Evolutionary conservation across 73 alveolate species (phyloP).

Genomic region (Tetrahymena thermophila): DNA sequence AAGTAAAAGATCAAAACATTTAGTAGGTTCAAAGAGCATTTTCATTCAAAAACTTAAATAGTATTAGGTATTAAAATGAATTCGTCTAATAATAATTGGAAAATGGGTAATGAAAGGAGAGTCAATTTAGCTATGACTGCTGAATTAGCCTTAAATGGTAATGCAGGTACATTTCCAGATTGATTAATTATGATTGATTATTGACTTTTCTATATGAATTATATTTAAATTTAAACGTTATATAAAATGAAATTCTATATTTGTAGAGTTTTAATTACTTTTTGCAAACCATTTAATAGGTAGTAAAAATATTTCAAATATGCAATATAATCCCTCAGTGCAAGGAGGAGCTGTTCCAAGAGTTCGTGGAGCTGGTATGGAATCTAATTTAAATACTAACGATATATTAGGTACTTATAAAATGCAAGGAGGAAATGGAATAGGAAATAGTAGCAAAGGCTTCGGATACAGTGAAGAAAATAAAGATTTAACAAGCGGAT

Average conservation of each 20-base stretch:
- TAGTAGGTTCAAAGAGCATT: neutral
- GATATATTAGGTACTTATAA: neutral
- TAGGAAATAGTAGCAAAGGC: neutral
- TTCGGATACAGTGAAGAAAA: neutral
- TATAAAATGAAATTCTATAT: neutral
- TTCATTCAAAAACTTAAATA: neutral
- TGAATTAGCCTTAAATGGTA: neutral
- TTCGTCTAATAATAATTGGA: neutral
- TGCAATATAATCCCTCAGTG: neutral
- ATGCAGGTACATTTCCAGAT: neutral
- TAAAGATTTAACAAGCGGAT: neutral
- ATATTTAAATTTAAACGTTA: neutral
- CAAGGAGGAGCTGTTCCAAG: neutral
- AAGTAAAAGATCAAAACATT: neutral
- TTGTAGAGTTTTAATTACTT: neutral
- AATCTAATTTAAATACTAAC: neutral
- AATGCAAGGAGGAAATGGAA: neutral
- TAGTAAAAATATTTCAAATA: neutral
- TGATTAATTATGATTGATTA: neutral
- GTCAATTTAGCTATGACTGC: neutral
- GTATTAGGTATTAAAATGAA: neutral
- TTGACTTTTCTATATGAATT: neutral
- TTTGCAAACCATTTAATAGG: neutral
- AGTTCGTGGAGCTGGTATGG: neutral
- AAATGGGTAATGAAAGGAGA: neutral